phyloP scores from a whole-genome alignment of 2,329 filamentous ascomycete species.

The Alternaria brassicicola region DNA sequence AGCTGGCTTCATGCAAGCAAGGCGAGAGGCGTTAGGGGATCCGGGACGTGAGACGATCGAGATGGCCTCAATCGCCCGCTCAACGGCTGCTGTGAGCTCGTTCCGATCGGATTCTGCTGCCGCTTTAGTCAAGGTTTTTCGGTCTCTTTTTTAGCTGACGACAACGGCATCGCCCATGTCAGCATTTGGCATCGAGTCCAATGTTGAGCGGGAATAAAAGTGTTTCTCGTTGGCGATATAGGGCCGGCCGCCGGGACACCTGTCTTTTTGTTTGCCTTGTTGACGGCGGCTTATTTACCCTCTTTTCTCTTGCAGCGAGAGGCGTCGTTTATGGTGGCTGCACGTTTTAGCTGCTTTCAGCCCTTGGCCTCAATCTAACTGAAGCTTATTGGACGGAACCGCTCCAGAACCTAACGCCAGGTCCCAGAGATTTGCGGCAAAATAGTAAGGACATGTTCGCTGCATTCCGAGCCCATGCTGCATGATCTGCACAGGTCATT shows the following conservation, averaged over 20 bases:
- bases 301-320: conserved; percentile 50
- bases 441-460: conserved; percentile 41
- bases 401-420: conserved; percentile 41
- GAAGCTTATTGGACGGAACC: conserved; percentile 42
- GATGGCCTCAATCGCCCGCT: conserved; percentile 30
- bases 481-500: conserved; percentile 46
- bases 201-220: neutral
- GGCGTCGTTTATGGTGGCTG: conserved; percentile 32
- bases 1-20: conserved; percentile 42
- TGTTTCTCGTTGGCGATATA: conserved; percentile 16
- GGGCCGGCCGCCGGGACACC: conserved; percentile 23
- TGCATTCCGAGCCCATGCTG: conserved; percentile 42
- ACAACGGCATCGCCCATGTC: conserved; percentile 3
- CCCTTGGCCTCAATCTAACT: conserved; percentile 44
- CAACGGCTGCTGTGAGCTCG: conserved; percentile 38
- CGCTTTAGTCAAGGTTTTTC: conserved; percentile 29
- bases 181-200: conserved; percentile 8
- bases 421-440: conserved; percentile 41
- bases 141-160: conserved; percentile 16
- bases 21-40: conserved; percentile 36
- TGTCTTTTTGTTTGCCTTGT: conserved; percentile 14
- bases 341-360: conserved; percentile 39
- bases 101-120: conserved; percentile 36
- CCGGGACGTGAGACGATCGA: conserved; percentile 34
- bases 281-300: conserved; percentile 45